Base-by-base conservation (phyloP, 768 basidiomycete genomes). In the Termitomyces bulborhizus region DNA sequence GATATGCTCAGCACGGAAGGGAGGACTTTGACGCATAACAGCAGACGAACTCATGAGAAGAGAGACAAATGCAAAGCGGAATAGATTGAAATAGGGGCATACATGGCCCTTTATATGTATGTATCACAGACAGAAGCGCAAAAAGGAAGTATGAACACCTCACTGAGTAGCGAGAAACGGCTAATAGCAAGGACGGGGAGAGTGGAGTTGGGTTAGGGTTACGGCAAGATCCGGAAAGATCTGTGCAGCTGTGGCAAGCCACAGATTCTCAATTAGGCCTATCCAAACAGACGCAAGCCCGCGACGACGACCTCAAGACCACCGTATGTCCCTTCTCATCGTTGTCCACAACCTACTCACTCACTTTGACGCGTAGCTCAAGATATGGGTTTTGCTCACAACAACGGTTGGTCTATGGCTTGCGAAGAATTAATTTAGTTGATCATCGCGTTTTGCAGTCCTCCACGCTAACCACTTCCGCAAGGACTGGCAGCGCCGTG, bases 401-500 rank as follows among this genome's bases (percentile, higher is more conserved):
- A 88, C 75, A 90, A 90, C 83, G 86, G 85, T 86, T 43, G 65
- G 82, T 71, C 45, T 51, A 46, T 54, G 41, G 36, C 40, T 31
- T 45, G 37, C 46, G 16, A 24, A 47, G 16, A 11, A 46, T 4
- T n/a, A 18, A 49, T 54, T n/a, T 39, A 57, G 24, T 46, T 32
- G 16, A 55, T 44, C 1, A 24, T 15, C 43, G 26, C 46, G 43
- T 42, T 36, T 21, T 61, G 26, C 43, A 90, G 91, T 90, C 78
- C 90, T 96, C 73, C 93, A 85, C 77, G 82, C 74, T 65, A 94
- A 94, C 76, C 93, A 97, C 73, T 94, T 94, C 84, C 91, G 85
- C 80, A 98, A 98, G 86, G 95, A 98, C 73, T 98, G 95, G 95
- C 96, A 98, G 75, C 82, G 86, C 68, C 89, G 88, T 62, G 93